These are phyloP conservation scores for Ascochyta pisi DNA, from an alignment of 2,329 filamentous ascomycete genomes.

Conservation along the genomic window DNA sequence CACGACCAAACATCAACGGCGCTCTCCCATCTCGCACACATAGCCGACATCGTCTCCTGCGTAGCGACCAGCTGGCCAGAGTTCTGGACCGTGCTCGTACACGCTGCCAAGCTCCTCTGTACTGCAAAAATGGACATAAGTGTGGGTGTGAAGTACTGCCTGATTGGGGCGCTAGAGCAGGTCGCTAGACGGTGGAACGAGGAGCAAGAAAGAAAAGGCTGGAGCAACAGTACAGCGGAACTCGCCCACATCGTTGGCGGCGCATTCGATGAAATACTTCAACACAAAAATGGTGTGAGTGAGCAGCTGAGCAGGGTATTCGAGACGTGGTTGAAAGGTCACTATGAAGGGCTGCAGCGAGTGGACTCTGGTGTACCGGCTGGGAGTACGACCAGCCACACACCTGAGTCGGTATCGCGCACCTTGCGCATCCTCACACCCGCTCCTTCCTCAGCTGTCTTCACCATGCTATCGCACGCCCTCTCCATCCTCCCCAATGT, in stretches of 20 bases:
- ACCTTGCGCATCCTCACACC: conserved; percentile 14
- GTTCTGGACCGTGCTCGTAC: conserved; percentile 67
- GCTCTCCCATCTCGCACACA: conserved; percentile 57
- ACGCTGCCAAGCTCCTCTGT: conserved; percentile 64
- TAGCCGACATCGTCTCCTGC: conserved; percentile 45
- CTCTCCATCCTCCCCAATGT: conserved; percentile 44
- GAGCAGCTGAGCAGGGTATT: conserved; percentile 13
- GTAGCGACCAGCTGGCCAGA: conserved; percentile 35
- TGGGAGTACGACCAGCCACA: too few relatives aligned
- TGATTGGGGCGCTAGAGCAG: conserved; percentile 55
- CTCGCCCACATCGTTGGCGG: not conserved
- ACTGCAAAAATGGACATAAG: conserved; percentile 63
- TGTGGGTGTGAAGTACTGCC: conserved; percentile 61
- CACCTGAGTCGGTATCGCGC: too few relatives aligned
- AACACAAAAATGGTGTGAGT: conserved; percentile 4
- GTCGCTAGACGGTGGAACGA: conserved; percentile 18
- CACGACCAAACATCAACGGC: conserved; percentile 64
- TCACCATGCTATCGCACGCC: conserved; percentile 55
- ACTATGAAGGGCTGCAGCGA: not conserved
- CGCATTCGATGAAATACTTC: conserved; percentile 7
- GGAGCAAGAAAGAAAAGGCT: not conserved
- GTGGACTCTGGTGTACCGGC: too few relatives aligned
- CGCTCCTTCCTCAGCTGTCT: conserved; percentile 66
- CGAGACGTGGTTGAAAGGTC: conserved; percentile 8
- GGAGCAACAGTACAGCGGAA: not conserved